Base-by-base conservation (phyloP, 2,329 filamentous ascomycete species). In the Botrytis hyacinthi region DNA sequence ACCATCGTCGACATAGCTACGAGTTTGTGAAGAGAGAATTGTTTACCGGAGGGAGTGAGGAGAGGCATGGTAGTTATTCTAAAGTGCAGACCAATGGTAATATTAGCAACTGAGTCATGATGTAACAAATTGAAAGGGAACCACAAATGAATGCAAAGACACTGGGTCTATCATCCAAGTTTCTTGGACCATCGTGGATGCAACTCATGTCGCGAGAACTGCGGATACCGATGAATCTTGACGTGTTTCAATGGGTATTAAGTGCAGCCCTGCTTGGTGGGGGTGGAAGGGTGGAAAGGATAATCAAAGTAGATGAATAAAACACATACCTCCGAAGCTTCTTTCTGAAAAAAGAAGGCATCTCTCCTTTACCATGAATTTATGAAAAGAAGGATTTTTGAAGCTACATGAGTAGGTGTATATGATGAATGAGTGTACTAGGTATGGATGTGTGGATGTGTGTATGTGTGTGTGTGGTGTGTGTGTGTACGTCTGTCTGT, bases 1-100 rank as follows among this genome's bases (percentile, higher is more conserved):
- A 79, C 37, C 75, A 81, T 78, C 20, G 80, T 81, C 26, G 80
- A 79, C 77, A 80, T 80, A 16, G 78, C 80, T 74, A 82, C 77
- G 20, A 82, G 76, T 72, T 80, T 81, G 74, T 81, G 80, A 46
- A 82, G 76, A 44, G 77, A 78, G 67, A 80, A 79, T 3, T 81
- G 78, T 54, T 81, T 81, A 66, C 77, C 77, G 4, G 77, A 73
- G 2, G 79, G 77, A 42, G 76, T 70, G 68, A 77, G 74, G 59
- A 78, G 75, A 70, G 77, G 75, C 75, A 78, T 78, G 62, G 71
- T 72, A 29, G 62, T 68, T 48, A 72, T 72, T 65, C 71, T 72
- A 60, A n/a, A 37, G 42, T 40, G n/a, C 48, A 46, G 16, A 18
- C 29, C 60, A 40, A 29, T 61, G 22, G n/a, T 29, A 29, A 57